Evolutionary conservation across 176 grass and related monocot species (phyloP).

Genomic region (Bromus sterilis): DNA sequence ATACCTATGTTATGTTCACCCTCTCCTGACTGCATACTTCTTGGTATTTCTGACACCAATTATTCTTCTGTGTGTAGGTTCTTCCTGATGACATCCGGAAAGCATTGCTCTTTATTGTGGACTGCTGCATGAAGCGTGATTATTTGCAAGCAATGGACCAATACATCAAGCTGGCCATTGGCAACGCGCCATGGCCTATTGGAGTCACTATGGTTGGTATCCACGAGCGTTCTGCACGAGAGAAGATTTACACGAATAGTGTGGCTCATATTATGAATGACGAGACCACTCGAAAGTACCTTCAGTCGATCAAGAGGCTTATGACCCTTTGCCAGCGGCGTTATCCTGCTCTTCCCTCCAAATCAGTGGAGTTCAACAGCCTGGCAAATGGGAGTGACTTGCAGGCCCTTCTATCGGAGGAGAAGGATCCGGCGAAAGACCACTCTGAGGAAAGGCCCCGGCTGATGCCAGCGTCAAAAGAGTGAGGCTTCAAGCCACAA

Average conservation of each 20-base stretch:
- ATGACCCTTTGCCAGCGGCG: conserved; percentile 81
- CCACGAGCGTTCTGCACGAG: conserved; percentile 81
- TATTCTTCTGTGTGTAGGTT: conserved; percentile 39
- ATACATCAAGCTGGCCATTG: conserved; percentile 88
- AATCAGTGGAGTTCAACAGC: conserved; percentile 93
- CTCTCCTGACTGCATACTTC: not conserved
- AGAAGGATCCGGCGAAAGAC: conserved; percentile 15
- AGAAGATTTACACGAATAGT: conserved; percentile 85
- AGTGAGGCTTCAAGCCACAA: conserved; percentile 23
- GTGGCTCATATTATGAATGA: conserved; percentile 96
- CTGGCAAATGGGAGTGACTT: conserved; percentile 89
- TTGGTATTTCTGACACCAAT: conserved; percentile 1
- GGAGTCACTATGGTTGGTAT: conserved; percentile 97
- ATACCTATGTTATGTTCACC: not conserved
- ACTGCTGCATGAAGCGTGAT: conserved; percentile 82
- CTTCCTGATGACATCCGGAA: conserved; percentile 71
- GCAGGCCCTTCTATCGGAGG: conserved; percentile 60
- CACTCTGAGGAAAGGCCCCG: conserved; percentile 32
- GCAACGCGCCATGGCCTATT: conserved; percentile 92
- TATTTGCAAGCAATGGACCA: conserved; percentile 90
- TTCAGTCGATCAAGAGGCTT: conserved; percentile 86
- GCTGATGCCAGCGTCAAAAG: conserved; percentile 55
- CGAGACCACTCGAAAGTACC: conserved; percentile 86
- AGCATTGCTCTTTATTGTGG: conserved; percentile 62
- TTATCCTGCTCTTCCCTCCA: conserved; percentile 70